A percentile compares a stretch with the other conserved stretches of the same genome.
These are phyloP conservation scores for Basidiobolus meristosporus DNA, from an alignment of 371 early-diverging fungal genomes.

Conservation along the genomic window DNA sequence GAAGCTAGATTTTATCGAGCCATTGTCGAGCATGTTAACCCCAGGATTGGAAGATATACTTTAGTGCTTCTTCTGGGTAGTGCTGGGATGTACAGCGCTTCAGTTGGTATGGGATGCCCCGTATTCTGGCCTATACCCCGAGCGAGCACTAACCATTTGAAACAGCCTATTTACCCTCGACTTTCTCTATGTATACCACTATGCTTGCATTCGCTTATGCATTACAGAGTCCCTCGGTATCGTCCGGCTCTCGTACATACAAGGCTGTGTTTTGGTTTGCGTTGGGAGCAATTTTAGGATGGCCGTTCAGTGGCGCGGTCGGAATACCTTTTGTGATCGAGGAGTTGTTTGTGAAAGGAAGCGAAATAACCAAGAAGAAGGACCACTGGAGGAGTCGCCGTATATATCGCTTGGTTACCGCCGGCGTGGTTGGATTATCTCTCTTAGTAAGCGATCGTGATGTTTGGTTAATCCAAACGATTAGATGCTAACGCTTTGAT, in stretches of 20 bases:
- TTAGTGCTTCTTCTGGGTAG: conserved; percentile 34
- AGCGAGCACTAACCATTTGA: too few species aligned
- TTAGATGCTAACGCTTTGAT: background rate
- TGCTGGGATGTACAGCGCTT: conserved; percentile 76
- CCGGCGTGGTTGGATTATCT: conserved; percentile 5
- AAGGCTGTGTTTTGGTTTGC: conserved; percentile 35
- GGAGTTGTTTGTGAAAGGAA: conserved; percentile 24
- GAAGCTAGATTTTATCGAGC: conserved; percentile 55
- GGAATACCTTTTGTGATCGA: conserved; percentile 64
- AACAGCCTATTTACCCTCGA: conserved; percentile 70
- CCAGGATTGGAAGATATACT: conserved; percentile 45
- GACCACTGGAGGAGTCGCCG: too few species aligned
- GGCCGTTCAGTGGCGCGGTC: conserved; percentile 73
- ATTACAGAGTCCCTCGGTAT: conserved; percentile 23
- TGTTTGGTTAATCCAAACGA: too few species aligned
- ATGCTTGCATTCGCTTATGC: conserved; percentile 54
- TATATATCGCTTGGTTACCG: background rate
- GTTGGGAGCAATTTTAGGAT: conserved; percentile 55
- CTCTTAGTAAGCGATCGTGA: too few species aligned
- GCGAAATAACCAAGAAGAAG: too few species aligned
- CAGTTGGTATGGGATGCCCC: conserved; percentile 24
- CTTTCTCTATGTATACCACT: conserved; percentile 77
- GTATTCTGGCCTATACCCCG: background rate
- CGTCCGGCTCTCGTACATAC: conserved; percentile 21
- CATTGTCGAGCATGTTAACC: conserved; percentile 35